Percentiles rank a stretch among this genome's conserved stretches.
phyloP scores from a whole-genome alignment of 163 green algal species.

The Chlamydomonas reinhardtii region DNA sequence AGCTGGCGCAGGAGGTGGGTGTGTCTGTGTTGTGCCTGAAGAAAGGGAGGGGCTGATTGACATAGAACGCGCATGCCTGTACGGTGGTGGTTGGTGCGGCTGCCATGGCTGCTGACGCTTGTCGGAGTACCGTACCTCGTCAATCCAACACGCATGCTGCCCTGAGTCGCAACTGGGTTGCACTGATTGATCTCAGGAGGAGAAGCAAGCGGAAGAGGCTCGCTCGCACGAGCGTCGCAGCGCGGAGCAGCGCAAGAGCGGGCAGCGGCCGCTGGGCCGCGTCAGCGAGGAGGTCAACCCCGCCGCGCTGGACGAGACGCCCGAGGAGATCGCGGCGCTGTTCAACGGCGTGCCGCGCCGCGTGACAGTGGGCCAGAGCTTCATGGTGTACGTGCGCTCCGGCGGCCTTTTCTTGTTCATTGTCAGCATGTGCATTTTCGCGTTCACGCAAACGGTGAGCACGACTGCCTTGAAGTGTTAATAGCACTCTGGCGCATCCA shows the following conservation, averaged over 20 bases:
- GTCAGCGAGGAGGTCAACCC: slow-evolving; percentile 41
- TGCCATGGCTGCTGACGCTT: too few species aligned
- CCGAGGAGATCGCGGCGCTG: slow-evolving; percentile 53
- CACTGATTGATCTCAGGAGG: too few species aligned
- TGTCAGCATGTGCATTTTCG: slow-evolving; percentile 59
- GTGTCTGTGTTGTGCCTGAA: neutral
- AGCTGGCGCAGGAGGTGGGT: slow-evolving; percentile 43
- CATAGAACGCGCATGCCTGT: too few species aligned
- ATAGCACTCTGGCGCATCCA: too few species aligned
- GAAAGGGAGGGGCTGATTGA: too few species aligned
- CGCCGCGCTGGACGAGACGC: slow-evolving; percentile 28
- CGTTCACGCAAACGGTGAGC: slow-evolving; percentile 59
- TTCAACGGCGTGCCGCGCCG: slow-evolving; percentile 65
- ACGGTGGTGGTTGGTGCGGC: too few species aligned
- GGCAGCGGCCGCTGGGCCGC: slow-evolving; percentile 31
- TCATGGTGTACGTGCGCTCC: slow-evolving; percentile 53
- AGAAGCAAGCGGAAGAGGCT: slow-evolving; percentile 50
- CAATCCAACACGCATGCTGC: too few species aligned
- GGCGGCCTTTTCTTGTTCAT: slow-evolving; percentile 54
- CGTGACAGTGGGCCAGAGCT: slow-evolving; percentile 26
- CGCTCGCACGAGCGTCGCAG: neutral
- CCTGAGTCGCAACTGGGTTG: too few species aligned
- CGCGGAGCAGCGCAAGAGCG: slow-evolving; percentile 14
- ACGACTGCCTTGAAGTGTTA: too few species aligned
- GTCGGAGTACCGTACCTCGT: too few species aligned